Base-by-base conservation (phyloP, 257 asterid species). In the Nicotiana undulata region DNA sequence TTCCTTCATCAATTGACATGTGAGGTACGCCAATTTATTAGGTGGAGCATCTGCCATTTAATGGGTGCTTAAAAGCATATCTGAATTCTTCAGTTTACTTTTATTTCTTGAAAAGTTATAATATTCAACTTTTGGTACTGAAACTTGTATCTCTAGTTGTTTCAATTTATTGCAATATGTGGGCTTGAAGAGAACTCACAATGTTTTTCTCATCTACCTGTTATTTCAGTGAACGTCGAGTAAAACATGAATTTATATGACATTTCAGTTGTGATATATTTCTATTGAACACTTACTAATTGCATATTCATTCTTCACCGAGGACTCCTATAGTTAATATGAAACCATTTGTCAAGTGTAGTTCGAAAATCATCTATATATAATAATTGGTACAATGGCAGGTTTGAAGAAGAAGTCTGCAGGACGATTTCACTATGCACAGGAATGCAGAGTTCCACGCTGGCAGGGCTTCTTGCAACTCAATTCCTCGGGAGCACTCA, bases 381-480 rank as follows among this genome's bases (percentile, higher is more conserved):
- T 13, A 20, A 44, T 60, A 5, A 17, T 24, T 24, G 17, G 63
- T 76, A 18, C 72, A 53, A 16, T 81, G 76, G 75, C 90, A 96
- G 99, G 92, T 85, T 91, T 63, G 94, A 93, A 72, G 99, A 94
- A 86, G 97, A 90, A 86, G 96, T 82, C 11, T 90, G 98, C 88
- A 81, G 97, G 84, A 94, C 98, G 18, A 88, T 96, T 12, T 91
- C 98, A 72, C 64, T 96, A 74, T 96, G 99, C 90, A 94, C 98
- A 0, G 99, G 99, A 64, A 96, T 96, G 98, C 98, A 94, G 61
- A 96, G 98, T 80, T 96, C 99, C 16, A 94, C 99, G 0, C 88
- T 96, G 58, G 99, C 98, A 0, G 99, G 98, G 74, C 95, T 96
- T 67, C 97, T 96, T 6, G 99, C 98, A 4, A 88, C 91, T 11